A percentile compares a stretch with the other conserved stretches of the same genome.
Conservation (phyloP, 768 basidiomycete genomes). For the Tephrocybe sp. region DNA sequence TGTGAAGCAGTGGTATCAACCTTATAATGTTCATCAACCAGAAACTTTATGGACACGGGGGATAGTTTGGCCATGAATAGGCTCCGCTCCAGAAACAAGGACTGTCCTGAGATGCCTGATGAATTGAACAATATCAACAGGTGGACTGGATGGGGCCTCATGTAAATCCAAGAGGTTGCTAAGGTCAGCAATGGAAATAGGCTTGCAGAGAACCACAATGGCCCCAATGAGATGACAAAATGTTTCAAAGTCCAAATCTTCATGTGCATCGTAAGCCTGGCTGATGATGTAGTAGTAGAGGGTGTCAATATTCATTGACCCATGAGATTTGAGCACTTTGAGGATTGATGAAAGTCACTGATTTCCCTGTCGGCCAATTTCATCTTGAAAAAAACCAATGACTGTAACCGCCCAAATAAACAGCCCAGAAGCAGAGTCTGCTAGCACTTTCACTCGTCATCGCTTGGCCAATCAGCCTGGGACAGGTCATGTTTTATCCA, state of each 20-base stretch:
- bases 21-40: not conserved
- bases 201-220: not conserved
- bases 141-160: not conserved
- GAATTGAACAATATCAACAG: constrained; percentile 1
- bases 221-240: constrained; percentile 2
- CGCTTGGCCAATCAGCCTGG: constrained; percentile 11
- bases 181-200: not conserved
- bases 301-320: constrained; percentile 12
- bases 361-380: constrained; percentile 9
- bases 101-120: constrained; percentile 1
- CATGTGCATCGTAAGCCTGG: not conserved
- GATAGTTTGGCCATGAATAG: not conserved
- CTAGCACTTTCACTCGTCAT: constrained; percentile 5
- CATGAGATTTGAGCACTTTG: constrained; percentile 2
- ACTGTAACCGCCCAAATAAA: constrained; percentile 19
- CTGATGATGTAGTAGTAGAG: constrained; percentile 11
- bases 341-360: constrained; percentile 11
- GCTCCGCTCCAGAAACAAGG: not conserved
- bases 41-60: constrained; percentile 3
- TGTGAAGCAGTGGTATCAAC: too few relatives aligned
- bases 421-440: constrained; percentile 11
- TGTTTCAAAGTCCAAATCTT: not conserved
- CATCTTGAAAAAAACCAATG: constrained; percentile 10
- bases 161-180: not conserved
- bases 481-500: constrained; percentile 7